Evolutionary conservation across 1,284 basidiomycete species (phyloP), one percentile per base, ranked within the genome.

Genomic region (Sutorius eximius): DNA sequence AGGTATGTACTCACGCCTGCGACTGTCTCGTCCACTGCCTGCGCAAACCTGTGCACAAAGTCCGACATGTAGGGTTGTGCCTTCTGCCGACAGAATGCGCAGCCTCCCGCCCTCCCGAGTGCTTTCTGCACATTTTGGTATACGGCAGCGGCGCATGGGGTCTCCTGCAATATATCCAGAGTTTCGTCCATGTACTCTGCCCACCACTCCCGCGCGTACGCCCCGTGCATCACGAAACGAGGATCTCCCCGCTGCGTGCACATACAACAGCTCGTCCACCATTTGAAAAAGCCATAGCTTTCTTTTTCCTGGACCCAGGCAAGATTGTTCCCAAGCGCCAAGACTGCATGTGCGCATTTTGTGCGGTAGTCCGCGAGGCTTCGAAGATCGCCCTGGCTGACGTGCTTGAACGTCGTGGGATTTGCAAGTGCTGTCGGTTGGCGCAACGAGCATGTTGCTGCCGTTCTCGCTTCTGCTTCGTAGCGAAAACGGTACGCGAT

Each of bases 401-500:
- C 34, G 32, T 53, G 27, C 32, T 37, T 45, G 37, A 52, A 41
- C 15, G 47, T 38, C 38, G 40, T 37, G 7, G 49, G 33, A 18
- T 58, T 38, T 3, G 18, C 20, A 24, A 54, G 37, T 24, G 49
- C 52, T 18, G 51, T 20, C 1, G 65, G 58, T 40, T 55, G 53
- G 24, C 47, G 55, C 18, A 71, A 51, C 33, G 65, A 49, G 49
- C 27, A 51, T n/a, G n/a, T 51, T 3, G 65, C 67, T 13, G 69
- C 61, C 12, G 44, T 40, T 43, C 27, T 58, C 4, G 65, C 65
- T 53, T 73, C 68, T 2, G 51, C 45, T 36, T 55, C 55, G 20
- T 75, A 63, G 1, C 52, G 57, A 47, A 69, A 62, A 9, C 63
- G 64, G 48, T 67, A 61, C 12, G 74, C 72, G 43, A 78, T 61